Percentiles rank a stretch among this genome's conserved stretches.
phyloP scores from a whole-genome alignment of 75 land plant genomes.

The Cupressus sempervirens region DNA sequence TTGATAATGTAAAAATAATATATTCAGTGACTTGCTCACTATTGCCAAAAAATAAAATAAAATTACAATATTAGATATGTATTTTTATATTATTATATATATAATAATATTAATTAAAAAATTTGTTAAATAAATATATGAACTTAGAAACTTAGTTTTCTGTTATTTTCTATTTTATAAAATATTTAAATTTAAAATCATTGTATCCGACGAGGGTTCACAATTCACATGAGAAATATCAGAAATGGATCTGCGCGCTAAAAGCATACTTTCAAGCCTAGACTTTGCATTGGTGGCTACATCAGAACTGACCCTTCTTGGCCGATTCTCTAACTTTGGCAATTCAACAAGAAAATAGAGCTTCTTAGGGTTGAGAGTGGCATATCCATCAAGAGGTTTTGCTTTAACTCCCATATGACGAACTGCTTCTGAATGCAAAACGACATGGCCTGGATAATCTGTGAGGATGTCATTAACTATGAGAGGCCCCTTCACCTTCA shows the following conservation, averaged over 20 bases:
- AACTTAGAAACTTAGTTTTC: no score
- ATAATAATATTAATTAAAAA: no score
- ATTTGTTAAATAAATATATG: no score
- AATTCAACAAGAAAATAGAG: constrained; percentile 42
- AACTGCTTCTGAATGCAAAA: constrained; percentile 34
- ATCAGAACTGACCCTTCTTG: constrained; percentile 47
- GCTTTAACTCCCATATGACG: constrained; percentile 32
- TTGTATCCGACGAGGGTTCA: no score
- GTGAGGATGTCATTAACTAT: constrained; percentile 27
- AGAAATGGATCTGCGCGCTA: constrained; percentile 48
- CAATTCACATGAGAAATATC: constrained; percentile 29
- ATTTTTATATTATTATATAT: no score
- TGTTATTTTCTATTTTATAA: no score
- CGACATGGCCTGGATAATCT: constrained; percentile 37
- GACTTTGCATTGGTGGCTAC: constrained; percentile 52
- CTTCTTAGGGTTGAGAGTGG: constrained; percentile 29
- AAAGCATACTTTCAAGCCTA: constrained; percentile 45
- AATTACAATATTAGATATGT: no score
- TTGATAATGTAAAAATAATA: no score
- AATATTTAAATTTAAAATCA: no score
- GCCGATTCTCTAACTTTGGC: not conserved
- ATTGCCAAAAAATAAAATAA: no score
- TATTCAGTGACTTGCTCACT: no score
- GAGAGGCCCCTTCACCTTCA: not conserved
- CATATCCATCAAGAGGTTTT: constrained; percentile 32